Evolutionary conservation across 2,329 filamentous ascomycete genomes (phyloP).

Genomic region (Paracorniculantispora psalliotae): DNA sequence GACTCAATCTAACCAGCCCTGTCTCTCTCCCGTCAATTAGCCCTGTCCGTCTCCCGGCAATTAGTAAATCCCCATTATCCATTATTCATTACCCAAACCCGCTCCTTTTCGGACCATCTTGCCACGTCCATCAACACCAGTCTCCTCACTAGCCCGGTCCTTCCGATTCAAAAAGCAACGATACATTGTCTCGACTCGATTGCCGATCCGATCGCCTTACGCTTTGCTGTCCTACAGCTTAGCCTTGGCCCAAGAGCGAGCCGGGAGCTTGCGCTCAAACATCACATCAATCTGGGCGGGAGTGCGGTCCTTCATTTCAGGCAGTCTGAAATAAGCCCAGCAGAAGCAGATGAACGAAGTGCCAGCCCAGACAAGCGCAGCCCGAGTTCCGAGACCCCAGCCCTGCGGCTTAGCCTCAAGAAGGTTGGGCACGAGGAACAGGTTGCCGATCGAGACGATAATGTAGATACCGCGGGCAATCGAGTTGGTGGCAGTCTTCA

Average conservation of each 20-base stretch:
- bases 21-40: no score
- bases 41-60: neutral
- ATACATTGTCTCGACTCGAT: neutral
- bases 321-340: slow-evolving; percentile 21
- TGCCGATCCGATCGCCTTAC: neutral
- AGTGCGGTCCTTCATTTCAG: slow-evolving; percentile 21
- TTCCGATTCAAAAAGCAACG: neutral
- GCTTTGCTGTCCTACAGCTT: slow-evolving; percentile 5
- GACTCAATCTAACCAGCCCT: neutral
- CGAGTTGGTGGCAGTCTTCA: slow-evolving; percentile 20
- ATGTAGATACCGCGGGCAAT: slow-evolving; percentile 18
- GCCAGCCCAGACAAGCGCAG: slow-evolving; percentile 19
- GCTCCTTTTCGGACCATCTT: neutral
- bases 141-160: neutral
- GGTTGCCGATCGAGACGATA: slow-evolving; percentile 17
- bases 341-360: slow-evolving; percentile 13
- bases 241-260: slow-evolving; percentile 15
- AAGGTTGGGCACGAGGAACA: slow-evolving; percentile 19
- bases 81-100: neutral
- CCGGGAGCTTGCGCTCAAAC: slow-evolving; percentile 21
- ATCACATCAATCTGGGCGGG: slow-evolving; percentile 20
- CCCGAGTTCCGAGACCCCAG: slow-evolving; percentile 18
- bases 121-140: neutral
- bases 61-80: neutral
- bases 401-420: slow-evolving; percentile 17